Percentiles rank a stretch among this genome's conserved stretches.
Conservation (phyloP, 805 yeast genomes). For the Wickerhamiella musiphila region DNA sequence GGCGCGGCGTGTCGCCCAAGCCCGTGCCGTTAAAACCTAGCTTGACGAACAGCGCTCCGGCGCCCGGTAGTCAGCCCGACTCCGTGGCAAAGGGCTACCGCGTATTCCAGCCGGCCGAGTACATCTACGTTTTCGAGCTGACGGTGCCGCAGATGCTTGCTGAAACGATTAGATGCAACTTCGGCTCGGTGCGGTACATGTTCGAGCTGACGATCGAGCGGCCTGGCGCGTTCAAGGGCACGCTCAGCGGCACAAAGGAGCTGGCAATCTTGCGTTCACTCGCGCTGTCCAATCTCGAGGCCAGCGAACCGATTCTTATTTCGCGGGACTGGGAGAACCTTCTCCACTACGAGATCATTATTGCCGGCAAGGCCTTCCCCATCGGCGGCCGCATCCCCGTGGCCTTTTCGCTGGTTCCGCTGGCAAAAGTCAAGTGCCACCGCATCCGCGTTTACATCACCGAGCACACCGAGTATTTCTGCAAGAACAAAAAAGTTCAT, state of each 20-base stretch:
- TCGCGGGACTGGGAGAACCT: slow-evolving; percentile 89
- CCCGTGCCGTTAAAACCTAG: neutral
- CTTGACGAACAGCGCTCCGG: neutral
- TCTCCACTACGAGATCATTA: slow-evolving; percentile 72
- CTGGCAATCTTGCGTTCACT: slow-evolving; percentile 60
- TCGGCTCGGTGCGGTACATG: slow-evolving; percentile 60
- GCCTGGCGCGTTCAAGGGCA: slow-evolving; percentile 72
- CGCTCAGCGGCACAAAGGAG: slow-evolving; percentile 44
- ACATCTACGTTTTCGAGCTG: slow-evolving; percentile 81
- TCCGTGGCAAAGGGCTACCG: slow-evolving; percentile 23
- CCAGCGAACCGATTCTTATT: slow-evolving; percentile 83
- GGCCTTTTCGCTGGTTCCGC: slow-evolving; percentile 66
- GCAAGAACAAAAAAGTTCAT: slow-evolving; percentile 73
- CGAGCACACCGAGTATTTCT: slow-evolving; percentile 80
- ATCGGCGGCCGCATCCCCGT: slow-evolving; percentile 72
- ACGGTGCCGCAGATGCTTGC: slow-evolving; percentile 70
- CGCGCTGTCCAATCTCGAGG: slow-evolving; percentile 63
- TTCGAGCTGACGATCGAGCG: slow-evolving; percentile 59
- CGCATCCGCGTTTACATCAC: slow-evolving; percentile 72
- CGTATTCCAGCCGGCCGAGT: slow-evolving; percentile 71
- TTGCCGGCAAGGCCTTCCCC: slow-evolving; percentile 77
- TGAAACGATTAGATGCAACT: slow-evolving; percentile 59
- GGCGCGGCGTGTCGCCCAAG: neutral
- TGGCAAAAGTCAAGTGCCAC: slow-evolving; percentile 76
- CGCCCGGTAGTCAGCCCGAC: neutral